Evolutionary conservation across 768 basidiomycete species (phyloP), one percentile per base, ranked within the genome.

Genomic region (Tricholoma sp.): DNA sequence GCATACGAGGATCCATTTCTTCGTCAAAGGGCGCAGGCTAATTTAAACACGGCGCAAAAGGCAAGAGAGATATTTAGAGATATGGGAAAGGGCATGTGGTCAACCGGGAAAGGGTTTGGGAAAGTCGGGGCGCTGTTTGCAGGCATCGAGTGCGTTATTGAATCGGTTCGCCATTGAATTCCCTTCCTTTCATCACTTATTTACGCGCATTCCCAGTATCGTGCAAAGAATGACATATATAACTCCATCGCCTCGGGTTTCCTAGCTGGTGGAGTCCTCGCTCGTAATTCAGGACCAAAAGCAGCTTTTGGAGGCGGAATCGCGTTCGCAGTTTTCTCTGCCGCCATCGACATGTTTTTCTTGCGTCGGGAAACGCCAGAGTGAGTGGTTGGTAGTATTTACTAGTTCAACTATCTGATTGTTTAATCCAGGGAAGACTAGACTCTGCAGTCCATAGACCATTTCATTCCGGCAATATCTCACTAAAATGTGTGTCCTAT

Each of bases 121-220:
- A 95, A 94, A 76, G 92, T 98, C 47, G 96, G 94, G 16, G 91
- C 91, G 11, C 66, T 98, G 45, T 98, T 91, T 69, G 88, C 94
- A n/a, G 94, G 95, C 24, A 85, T 92, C 7, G 96, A 98, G 74
- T 98, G 96, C 65, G 86, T 93, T 56, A 88, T 98, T 55, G 96
- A 98, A 75, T 90, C 87, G 62, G 95, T 91, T 72, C 68, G 94
- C 85, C 27, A 46, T 11, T 54, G 34, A 54, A 22, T 43, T 41
- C 12, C 18, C 11, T 12, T 10, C 16, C 29, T 22, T 50, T 54
- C 9, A 39, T 52, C 58, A 27, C 51, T 29, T 31, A 29, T 46
- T n/a, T 46, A 35, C 43, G 27, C 29, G 41, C 11, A 41, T 56
- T 21, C 31, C 16, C 59, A 97, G 95, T 98, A 97, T 72, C 93